Conservation (phyloP, 2,329 filamentous ascomycete species). For the Ophiobolus disseminans region DNA sequence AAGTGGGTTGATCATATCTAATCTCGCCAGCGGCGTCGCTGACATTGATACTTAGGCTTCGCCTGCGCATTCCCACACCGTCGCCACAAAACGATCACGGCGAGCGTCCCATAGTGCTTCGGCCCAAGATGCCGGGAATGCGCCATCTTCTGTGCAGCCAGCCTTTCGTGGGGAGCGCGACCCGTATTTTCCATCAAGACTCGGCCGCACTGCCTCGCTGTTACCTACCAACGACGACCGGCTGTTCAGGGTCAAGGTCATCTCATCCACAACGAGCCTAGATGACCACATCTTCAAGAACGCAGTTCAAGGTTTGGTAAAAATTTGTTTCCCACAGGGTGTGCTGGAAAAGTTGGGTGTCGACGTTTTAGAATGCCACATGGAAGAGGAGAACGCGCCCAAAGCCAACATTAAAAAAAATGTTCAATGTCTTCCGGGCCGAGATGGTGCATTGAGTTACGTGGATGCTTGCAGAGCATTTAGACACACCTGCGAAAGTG, state of each 20-base stretch:
- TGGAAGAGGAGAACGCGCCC: slow-evolving; percentile 24
- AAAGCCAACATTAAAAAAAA: slow-evolving; percentile 22
- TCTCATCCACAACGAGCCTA: slow-evolving; percentile 16
- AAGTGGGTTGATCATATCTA: background rate
- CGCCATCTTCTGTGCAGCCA: background rate
- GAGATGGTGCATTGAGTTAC: slow-evolving; percentile 29
- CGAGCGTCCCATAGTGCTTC: too few relatives aligned
- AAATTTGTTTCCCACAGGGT: slow-evolving; percentile 36
- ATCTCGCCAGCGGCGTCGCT: background rate
- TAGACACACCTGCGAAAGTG: slow-evolving; percentile 23
- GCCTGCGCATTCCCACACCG: background rate
- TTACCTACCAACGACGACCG: slow-evolving; percentile 29
- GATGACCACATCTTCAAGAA: slow-evolving; percentile 29
- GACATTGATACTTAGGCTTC: background rate
- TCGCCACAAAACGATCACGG: background rate
- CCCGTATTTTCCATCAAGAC: slow-evolving; percentile 3
- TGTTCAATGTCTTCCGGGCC: slow-evolving; percentile 16
- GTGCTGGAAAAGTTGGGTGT: slow-evolving; percentile 31
- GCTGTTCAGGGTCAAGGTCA: slow-evolving; percentile 31
- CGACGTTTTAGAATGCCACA: slow-evolving; percentile 26
- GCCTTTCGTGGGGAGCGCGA: slow-evolving; percentile 2
- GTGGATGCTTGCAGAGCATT: slow-evolving; percentile 26
- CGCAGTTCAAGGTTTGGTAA: slow-evolving; percentile 32
- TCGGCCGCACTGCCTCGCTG: background rate
- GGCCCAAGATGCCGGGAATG: too few relatives aligned